Conservation (phyloP, 345 rosid genomes). For the Luvunga scandens region DNA sequence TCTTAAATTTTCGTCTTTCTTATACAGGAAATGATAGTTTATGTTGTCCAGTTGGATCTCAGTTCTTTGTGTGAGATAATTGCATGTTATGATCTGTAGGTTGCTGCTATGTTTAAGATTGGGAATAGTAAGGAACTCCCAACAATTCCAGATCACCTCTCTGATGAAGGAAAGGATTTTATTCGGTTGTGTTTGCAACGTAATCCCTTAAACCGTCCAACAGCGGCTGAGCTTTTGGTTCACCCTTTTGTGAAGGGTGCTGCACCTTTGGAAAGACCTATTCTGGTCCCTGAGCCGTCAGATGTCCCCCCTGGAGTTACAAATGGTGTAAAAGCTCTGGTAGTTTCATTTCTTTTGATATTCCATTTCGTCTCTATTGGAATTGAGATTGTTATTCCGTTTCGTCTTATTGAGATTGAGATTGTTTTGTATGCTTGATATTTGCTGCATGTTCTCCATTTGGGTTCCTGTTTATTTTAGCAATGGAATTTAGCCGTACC, state of each 20-base stretch:
- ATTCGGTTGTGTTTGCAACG: slow-evolving; percentile 60
- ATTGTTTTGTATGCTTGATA: neutral
- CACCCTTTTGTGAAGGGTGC: slow-evolving; percentile 61
- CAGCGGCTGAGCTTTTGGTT: slow-evolving; percentile 54
- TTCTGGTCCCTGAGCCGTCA: slow-evolving; percentile 33
- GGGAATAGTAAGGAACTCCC: slow-evolving; percentile 82
- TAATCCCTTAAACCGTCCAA: slow-evolving; percentile 55
- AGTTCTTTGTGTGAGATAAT: slow-evolving; percentile 2
- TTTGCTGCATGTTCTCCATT: neutral
- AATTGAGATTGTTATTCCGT: neutral
- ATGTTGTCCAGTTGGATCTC: neutral
- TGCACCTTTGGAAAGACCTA: slow-evolving; percentile 53
- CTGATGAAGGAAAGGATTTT: slow-evolving; percentile 70
- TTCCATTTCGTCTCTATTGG: slow-evolving; percentile 3
- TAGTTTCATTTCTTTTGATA: slow-evolving; percentile 24
- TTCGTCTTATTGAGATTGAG: neutral
- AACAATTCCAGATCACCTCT: slow-evolving; percentile 59
- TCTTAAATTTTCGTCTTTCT: slow-evolving; percentile 1
- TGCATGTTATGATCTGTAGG: slow-evolving; percentile 28
- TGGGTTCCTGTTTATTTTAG: neutral
- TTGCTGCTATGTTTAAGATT: slow-evolving; percentile 76
- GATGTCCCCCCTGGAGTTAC: slow-evolving; percentile 30
- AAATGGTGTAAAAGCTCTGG: slow-evolving; percentile 40
- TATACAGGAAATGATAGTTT: neutral
- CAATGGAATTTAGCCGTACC: neutral